A percentile compares a stretch with the other conserved stretches of the same genome.
These are phyloP conservation scores for Exophiala xenobiotica DNA, from an alignment of 2,329 filamentous ascomycete species.

Conservation along the genomic window DNA sequence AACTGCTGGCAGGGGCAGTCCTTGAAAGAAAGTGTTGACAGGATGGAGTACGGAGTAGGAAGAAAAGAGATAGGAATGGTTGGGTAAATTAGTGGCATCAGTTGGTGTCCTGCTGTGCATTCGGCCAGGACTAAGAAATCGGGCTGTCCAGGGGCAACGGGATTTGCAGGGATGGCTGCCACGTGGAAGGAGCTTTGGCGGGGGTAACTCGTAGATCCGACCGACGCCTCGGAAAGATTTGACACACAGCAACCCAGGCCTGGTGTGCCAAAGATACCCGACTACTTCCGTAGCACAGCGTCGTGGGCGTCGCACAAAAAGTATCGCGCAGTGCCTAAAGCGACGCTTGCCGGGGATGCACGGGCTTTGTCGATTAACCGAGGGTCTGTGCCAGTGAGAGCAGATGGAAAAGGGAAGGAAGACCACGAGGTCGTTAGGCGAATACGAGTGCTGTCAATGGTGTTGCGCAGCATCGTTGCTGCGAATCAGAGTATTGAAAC, in stretches of 20 bases:
- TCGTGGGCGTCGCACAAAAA: too few relatives aligned
- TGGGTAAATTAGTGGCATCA: too few relatives aligned
- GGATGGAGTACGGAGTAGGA: too few relatives aligned
- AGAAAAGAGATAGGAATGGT: too few relatives aligned
- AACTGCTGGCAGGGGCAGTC: too few relatives aligned
- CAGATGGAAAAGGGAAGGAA: not conserved
- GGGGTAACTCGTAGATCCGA: slow-evolving; percentile 13
- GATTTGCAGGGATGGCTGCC: slow-evolving; percentile 20
- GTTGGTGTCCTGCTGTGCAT: not conserved
- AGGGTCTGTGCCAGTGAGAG: not conserved
- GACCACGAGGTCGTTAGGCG: slow-evolving; percentile 4
- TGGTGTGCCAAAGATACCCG: too few relatives aligned
- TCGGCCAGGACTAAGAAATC: not conserved
- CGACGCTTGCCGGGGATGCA: not conserved
- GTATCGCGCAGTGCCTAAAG: not conserved
- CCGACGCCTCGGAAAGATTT: not conserved
- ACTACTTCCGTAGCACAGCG: not conserved
- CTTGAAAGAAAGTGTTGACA: too few relatives aligned
- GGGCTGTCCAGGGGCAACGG: not conserved
- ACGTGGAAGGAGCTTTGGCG: slow-evolving; percentile 20
- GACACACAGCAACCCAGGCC: not conserved
- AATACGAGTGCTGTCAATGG: too few relatives aligned
- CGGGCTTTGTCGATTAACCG: not conserved
- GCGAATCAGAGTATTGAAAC: too few relatives aligned
- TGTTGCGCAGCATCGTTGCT: too few relatives aligned